phyloP scores from a whole-genome alignment of 495 filamentous ascomycete genomes.

The Tuber indicum region DNA sequence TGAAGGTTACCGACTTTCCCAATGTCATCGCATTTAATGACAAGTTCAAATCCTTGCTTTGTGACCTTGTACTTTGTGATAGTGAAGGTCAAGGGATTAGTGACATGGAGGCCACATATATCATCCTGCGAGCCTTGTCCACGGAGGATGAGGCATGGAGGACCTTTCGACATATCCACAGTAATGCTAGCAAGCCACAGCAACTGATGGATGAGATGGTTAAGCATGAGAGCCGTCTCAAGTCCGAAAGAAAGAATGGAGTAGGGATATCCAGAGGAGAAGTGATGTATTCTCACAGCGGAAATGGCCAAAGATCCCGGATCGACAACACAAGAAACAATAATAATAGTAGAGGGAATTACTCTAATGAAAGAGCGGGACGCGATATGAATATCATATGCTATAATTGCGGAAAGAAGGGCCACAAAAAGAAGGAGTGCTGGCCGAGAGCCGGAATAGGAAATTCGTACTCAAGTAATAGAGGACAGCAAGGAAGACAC shows the following conservation, averaged over 20 bases:
- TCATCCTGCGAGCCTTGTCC: background rate
- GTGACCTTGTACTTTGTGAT: background rate
- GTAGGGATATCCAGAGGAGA: background rate
- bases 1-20: background rate
- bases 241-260: background rate
- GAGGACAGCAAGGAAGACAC: no score
- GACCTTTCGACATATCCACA: background rate
- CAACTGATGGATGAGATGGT: no score
- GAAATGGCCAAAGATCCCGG: rapidly evolving
- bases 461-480: no score
- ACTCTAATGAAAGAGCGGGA: background rate
- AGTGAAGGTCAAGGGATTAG: background rate
- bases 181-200: background rate
- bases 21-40: background rate
- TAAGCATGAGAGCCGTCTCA: background rate
- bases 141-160: background rate
- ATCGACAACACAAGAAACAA: rapidly evolving
- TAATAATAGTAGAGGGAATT: background rate
- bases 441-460: no score
- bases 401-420: no score
- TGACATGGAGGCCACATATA: background rate
- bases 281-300: background rate
- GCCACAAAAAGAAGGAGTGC: no score
- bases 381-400: background rate
- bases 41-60: background rate